Percentiles rank a stretch among this genome's conserved stretches.
These are phyloP conservation scores for Lagerstroemia speciosa DNA, from an alignment of 345 rosid genomes.

Conservation along the genomic window DNA sequence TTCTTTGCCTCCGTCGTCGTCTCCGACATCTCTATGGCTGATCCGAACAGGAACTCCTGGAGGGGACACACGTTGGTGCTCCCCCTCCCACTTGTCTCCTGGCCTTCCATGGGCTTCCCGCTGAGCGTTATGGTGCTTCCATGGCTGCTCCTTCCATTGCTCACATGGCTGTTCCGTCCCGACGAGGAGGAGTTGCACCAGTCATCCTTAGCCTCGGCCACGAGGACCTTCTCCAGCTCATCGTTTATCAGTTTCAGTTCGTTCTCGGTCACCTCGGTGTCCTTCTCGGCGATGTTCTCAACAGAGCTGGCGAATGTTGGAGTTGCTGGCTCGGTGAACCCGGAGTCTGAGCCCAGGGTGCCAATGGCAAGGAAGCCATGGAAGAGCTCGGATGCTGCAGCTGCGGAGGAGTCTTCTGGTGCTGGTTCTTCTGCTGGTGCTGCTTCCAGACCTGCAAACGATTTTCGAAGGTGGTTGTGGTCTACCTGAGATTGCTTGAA, in stretches of 20 bases:
- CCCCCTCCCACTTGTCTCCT: conserved; percentile 38
- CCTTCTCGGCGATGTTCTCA: conserved; percentile 54
- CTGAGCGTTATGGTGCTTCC: conserved; percentile 66
- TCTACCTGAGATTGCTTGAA: conserved; percentile 35
- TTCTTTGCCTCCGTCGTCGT: conserved; percentile 48
- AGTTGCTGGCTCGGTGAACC: conserved; percentile 39
- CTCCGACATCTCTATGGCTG: conserved; percentile 57
- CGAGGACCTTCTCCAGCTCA: conserved; percentile 66
- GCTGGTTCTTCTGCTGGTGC: conserved; percentile 36
- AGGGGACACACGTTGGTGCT: conserved; percentile 49
- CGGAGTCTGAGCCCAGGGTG: conserved; percentile 55
- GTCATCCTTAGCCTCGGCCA: conserved; percentile 55
- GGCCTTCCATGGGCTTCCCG: conserved; percentile 49
- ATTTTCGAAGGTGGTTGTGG: conserved; percentile 32
- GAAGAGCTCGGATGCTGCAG: conserved; percentile 51
- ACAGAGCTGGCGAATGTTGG: conserved; percentile 59
- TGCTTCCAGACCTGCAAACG: conserved; percentile 42
- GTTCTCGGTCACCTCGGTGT: conserved; percentile 61
- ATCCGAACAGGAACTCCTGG: conserved; percentile 65
- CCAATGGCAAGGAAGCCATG: conserved; percentile 82
- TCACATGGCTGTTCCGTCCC: conserved; percentile 63
- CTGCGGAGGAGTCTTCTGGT: conserved; percentile 35
- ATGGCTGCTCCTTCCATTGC: conserved; percentile 69
- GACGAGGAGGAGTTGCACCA: conserved; percentile 44
- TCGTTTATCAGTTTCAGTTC: conserved; percentile 62